These are phyloP conservation scores for Spiraea crenata DNA, from an alignment of 331 rosid species.

Conservation along the genomic window DNA sequence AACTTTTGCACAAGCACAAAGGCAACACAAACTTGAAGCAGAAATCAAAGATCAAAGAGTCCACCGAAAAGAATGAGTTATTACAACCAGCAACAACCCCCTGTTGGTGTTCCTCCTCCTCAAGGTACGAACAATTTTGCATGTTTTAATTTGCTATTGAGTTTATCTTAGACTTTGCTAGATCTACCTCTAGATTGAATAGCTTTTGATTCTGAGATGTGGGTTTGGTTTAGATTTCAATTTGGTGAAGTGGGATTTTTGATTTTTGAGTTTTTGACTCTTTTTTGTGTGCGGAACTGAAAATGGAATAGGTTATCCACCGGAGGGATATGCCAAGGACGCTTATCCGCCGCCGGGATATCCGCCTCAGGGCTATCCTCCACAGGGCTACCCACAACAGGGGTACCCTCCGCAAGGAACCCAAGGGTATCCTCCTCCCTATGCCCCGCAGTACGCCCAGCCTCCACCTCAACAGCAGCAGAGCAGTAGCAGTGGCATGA, in stretches of 20 bases:
- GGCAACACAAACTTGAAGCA: not conserved
- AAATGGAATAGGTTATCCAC: constrained; percentile 50
- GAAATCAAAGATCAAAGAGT: not conserved
- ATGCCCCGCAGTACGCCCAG: constrained; percentile 80
- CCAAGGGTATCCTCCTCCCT: constrained; percentile 55
- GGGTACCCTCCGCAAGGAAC: constrained; percentile 59
- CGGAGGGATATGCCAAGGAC: constrained; percentile 49
- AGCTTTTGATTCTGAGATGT: not conserved
- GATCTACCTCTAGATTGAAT: constrained; percentile 7
- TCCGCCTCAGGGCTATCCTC: constrained; percentile 39
- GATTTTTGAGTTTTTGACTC: not conserved
- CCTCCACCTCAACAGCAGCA: constrained; percentile 62
- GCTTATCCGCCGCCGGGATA: constrained; percentile 53
- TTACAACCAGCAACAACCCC: constrained; percentile 36
- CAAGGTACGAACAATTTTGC: constrained; percentile 20
- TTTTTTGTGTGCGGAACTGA: not conserved
- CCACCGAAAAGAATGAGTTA: constrained; percentile 19
- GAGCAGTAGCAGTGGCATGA: constrained; percentile 33
- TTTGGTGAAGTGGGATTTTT: too few relatives aligned
- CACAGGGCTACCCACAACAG: constrained; percentile 43
- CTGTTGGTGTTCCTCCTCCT: constrained; percentile 38
- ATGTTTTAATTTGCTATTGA: not conserved
- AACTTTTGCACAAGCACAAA: not conserved
- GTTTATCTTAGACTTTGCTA: not conserved
- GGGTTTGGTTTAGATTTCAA: not conserved